Conservation (phyloP, 495 filamentous ascomycete species). For the Hyphodiscus hymeniophilus region DNA sequence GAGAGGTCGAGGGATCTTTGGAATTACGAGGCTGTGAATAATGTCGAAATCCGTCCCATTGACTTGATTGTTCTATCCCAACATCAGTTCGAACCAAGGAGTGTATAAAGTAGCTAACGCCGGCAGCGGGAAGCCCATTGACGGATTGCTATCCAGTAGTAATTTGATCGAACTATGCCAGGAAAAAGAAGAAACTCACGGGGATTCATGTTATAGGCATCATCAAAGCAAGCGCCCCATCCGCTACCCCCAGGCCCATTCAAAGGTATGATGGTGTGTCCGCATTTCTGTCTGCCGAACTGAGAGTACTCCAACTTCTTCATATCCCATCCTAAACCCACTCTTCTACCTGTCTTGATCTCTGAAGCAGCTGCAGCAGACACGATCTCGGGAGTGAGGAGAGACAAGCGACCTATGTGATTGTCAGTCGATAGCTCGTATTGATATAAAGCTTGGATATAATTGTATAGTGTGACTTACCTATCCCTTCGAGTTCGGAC, state of each 20-base stretch:
- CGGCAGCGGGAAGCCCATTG: too few relatives aligned
- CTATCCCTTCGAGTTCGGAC: conserved; percentile 42
- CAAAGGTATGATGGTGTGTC: conserved; percentile 34
- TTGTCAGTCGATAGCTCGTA: not conserved
- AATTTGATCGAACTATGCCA: too few relatives aligned
- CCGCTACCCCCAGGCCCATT: conserved; percentile 18
- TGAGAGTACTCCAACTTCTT: conserved; percentile 39
- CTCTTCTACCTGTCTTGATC: conserved; percentile 45
- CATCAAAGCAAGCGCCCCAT: conserved; percentile 17
- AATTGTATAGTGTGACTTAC: conserved; percentile 12
- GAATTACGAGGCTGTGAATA: conserved; percentile 14
- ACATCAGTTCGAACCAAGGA: not conserved
- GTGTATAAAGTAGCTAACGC: too few relatives aligned
- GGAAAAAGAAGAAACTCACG: conserved; percentile 13
- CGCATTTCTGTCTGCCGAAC: conserved; percentile 32
- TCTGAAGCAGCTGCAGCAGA: conserved; percentile 36
- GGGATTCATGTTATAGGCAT: conserved; percentile 23
- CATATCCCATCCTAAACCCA: conserved; percentile 43
- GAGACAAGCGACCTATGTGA: conserved; percentile 41
- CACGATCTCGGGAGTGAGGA: conserved; percentile 47
- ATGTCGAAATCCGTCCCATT: conserved; percentile 66
- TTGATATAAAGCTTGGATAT: too few relatives aligned
- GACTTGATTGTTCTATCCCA: conserved; percentile 37
- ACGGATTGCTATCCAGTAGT: too few relatives aligned
- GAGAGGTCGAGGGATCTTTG: conserved; percentile 7